Evolutionary conservation across 345 rosid species (phyloP).

Genomic region (Heritiera fomes): DNA sequence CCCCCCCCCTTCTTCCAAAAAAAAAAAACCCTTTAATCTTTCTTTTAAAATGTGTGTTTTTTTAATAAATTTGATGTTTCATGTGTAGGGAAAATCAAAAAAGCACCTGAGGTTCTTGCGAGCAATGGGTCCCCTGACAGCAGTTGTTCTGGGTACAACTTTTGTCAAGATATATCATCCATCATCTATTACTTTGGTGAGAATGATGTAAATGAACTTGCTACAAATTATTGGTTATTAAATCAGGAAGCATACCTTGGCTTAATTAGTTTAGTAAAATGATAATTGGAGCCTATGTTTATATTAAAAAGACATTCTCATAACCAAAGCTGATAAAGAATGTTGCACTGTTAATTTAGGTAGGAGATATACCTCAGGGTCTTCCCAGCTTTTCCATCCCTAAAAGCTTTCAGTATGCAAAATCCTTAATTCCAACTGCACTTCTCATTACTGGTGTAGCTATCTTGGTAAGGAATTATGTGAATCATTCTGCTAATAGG

Average conservation of each 20-base stretch:
- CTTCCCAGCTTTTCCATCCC: constrained; percentile 91
- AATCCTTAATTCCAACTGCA: constrained; percentile 84
- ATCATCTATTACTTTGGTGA: constrained; percentile 84
- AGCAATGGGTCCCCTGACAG: constrained; percentile 93
- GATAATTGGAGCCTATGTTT: not conserved
- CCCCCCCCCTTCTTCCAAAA: no score
- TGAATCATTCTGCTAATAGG: constrained; percentile 18
- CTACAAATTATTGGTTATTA: not conserved
- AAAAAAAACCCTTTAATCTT: not conserved
- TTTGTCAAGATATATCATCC: constrained; percentile 79
- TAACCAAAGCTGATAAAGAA: constrained; percentile 20
- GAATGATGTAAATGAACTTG: constrained; percentile 21
- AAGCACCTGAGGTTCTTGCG: constrained; percentile 76
- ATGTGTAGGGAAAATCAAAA: constrained; percentile 80
- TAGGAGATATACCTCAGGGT: constrained; percentile 95
- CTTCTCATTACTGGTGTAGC: constrained; percentile 96
- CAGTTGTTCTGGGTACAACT: constrained; percentile 77
- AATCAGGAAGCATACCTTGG: not conserved
- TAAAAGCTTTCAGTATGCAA: constrained; percentile 56
- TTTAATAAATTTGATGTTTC: constrained; percentile 23
- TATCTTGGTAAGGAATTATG: constrained; percentile 69
- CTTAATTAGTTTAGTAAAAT: not conserved
- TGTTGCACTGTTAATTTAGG: constrained; percentile 46
- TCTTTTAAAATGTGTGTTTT: not conserved
- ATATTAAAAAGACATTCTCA: not conserved